Percentiles rank a stretch among this genome's conserved stretches.
These are phyloP conservation scores for Leptoxyphium fumago DNA, from an alignment of 2,329 filamentous ascomycete genomes.

Conservation along the genomic window DNA sequence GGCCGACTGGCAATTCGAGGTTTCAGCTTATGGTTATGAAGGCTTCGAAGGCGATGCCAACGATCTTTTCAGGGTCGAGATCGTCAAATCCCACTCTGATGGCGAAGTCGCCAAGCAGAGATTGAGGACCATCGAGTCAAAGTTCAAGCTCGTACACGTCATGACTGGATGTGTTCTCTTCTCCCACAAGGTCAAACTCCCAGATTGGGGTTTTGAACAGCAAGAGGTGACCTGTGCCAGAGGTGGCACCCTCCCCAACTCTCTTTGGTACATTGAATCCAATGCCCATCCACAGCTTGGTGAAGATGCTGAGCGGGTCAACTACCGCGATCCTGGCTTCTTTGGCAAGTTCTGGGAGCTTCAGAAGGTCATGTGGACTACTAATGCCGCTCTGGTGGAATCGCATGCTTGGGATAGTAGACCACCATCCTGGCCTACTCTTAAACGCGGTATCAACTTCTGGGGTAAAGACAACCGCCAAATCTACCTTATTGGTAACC, in stretches of 20 bases:
- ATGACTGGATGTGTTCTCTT: constrained; percentile 96
- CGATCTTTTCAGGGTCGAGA: constrained; percentile 88
- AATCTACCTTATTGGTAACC: constrained; percentile 92
- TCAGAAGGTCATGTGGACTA: constrained; percentile 97
- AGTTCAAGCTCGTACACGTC: constrained; percentile 86
- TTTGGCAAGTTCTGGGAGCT: constrained; percentile 96
- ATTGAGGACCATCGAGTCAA: constrained; percentile 84
- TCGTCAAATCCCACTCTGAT: constrained; percentile 77
- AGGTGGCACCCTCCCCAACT: constrained; percentile 85
- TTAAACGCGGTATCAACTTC: constrained; percentile 95
- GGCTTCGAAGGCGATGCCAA: constrained; percentile 96
- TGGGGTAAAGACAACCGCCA: constrained; percentile 91
- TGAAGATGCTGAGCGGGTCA: constrained; percentile 74
- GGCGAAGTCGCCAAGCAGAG: constrained; percentile 66
- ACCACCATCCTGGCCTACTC: constrained; percentile 80
- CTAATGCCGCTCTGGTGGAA: constrained; percentile 89
- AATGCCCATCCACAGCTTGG: constrained; percentile 73
- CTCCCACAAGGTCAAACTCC: constrained; percentile 97
- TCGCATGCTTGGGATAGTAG: constrained; percentile 97
- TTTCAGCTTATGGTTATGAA: constrained; percentile 88
- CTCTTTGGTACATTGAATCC: constrained; percentile 87
- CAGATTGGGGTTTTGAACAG: constrained; percentile 94
- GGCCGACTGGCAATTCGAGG: constrained; percentile 43
- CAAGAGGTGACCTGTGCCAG: constrained; percentile 97
- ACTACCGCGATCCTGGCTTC: constrained; percentile 89